Percentiles rank a stretch among this genome's conserved stretches.
These are phyloP conservation scores for Pseudocercospora pini-densiflorae DNA, from an alignment of 2,329 filamentous ascomycete genomes.

Conservation along the genomic window DNA sequence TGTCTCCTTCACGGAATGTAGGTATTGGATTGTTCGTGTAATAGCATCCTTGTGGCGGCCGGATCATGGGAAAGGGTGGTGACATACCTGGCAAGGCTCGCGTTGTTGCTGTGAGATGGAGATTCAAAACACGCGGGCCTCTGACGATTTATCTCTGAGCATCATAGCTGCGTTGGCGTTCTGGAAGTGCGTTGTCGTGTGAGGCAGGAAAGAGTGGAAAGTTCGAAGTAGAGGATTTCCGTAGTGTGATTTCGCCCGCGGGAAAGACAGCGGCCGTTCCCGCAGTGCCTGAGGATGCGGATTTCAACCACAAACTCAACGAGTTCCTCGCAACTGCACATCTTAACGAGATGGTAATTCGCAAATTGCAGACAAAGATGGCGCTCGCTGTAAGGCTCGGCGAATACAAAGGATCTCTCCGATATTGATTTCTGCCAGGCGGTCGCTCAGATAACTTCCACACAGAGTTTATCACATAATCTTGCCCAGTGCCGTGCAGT, in stretches of 20 bases:
- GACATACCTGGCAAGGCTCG: constrained; percentile 13
- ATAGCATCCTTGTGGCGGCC: constrained; percentile 31
- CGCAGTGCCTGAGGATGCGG: background rate
- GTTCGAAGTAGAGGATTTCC: background rate
- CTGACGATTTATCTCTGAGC: background rate
- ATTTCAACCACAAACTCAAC: background rate
- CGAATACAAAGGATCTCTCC: background rate
- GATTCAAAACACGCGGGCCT: background rate
- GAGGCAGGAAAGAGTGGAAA: background rate
- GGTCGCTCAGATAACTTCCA: constrained; percentile 88
- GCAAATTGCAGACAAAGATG: constrained; percentile 26
- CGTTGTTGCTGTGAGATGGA: background rate
- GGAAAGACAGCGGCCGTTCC: background rate
- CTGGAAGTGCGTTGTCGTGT: background rate
- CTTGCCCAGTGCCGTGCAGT: constrained; percentile 76
- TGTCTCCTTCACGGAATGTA: constrained; percentile 58
- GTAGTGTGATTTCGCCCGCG: constrained; percentile 3
- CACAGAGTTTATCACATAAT: constrained; percentile 76
- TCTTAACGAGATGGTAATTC: constrained; percentile 8
- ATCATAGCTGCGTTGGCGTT: background rate
- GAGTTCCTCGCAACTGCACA: background rate
- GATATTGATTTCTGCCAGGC: constrained; percentile 62
- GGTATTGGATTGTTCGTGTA: constrained; percentile 63
- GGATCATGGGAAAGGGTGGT: background rate
- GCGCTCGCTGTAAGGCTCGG: constrained; percentile 31